Evolutionary conservation across 192 early-diverging fungal species (phyloP), one percentile per base, ranked within the genome.

Genomic region (Coemansia sp.): DNA sequence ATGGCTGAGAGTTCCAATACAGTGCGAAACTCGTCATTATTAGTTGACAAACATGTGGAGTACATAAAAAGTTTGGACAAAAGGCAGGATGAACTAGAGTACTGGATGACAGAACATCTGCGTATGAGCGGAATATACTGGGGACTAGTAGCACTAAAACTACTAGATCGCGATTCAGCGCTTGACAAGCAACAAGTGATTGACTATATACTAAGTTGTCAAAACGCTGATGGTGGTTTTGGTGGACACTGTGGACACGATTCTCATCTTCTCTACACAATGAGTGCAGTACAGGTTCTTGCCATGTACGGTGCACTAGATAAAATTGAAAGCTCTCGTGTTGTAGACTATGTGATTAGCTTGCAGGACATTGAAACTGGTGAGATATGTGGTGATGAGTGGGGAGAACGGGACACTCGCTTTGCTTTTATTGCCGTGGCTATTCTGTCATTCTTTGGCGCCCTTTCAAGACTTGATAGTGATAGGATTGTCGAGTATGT

Each of bases 401-500:
- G 92, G 90, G 95, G 94, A 56, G 95, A 99, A 70, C 86, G 92
- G 24, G 97, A 99, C 70, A 94, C 95, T 0, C 84, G 97, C 57
- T 99, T 99, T 69, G 87, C 89, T 4, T 99, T 93, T 77, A 90
- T 88, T 56, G 88, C 95, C 2, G 32, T 99, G 8, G 90, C 89
- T 2, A 86, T 87, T 14, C 74, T 94, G 39, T 90, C 90, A n/a
- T 75, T 97, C 51, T 72, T 99, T 22, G 86, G 84, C 20, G 70
- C 87, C 6, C 68, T 94, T 33, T 87, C 91, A 29, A 78, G 78
- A 5, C 78, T 95, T 19, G 81, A 94, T 39, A 31, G 89, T 29
- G 71, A 88, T 54, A 87, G 85, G 23, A 85, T 91, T 2, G 88
- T 92, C 4, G 83, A 84, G 31, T 98, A 87, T 67, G 78, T 98